Percentiles rank a stretch among this genome's conserved stretches.
Conservation (phyloP, 352 stramenopile genomes). For the Globisporangium rhizosaccharum region DNA sequence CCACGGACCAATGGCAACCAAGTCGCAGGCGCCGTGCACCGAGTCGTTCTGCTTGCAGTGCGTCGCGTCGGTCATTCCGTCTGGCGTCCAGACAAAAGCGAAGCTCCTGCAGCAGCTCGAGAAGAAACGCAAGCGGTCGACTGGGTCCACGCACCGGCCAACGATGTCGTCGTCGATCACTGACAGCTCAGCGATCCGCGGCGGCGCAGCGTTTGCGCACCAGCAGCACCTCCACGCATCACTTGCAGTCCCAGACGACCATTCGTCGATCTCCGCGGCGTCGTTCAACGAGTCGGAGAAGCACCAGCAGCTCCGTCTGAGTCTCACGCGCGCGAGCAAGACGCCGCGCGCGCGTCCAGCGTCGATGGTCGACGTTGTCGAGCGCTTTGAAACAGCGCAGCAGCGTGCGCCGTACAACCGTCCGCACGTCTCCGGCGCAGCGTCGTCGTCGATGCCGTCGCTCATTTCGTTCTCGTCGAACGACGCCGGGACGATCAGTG, state of each 20-base stretch:
- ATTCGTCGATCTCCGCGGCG: slow-evolving; percentile 60
- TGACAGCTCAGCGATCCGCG: slow-evolving; percentile 20
- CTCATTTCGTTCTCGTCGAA: slow-evolving; percentile 43
- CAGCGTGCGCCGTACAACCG: slow-evolving; percentile 7
- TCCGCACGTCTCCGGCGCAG: slow-evolving; percentile 23
- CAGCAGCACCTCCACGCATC: slow-evolving; percentile 31
- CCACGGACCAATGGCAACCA: slow-evolving; percentile 16
- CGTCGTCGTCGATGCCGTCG: slow-evolving; percentile 39
- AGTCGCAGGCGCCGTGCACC: slow-evolving; percentile 37
- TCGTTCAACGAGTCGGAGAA: slow-evolving; percentile 74
- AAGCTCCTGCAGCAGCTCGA: slow-evolving; percentile 57
- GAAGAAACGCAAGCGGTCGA: slow-evolving; percentile 46
- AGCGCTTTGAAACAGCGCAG: slow-evolving; percentile 45
- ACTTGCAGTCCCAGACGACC: slow-evolving; percentile 35
- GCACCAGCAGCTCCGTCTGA: slow-evolving; percentile 54
- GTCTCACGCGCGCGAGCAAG: slow-evolving; percentile 21
- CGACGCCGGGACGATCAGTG: slow-evolving; percentile 27
- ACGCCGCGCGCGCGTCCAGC: slow-evolving; percentile 8
- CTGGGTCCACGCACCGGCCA: slow-evolving; percentile 21
- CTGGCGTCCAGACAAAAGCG: slow-evolving; percentile 57
- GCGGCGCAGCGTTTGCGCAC: neutral
- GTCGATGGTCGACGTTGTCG: slow-evolving; percentile 57
- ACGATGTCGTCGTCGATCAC: slow-evolving; percentile 25
- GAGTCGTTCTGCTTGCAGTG: slow-evolving; percentile 76
- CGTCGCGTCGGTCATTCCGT: slow-evolving; percentile 62